These are phyloP conservation scores for Sphagnum tenellum DNA, from an alignment of 225 moss, liverwort and hornwort species.

Conservation along the genomic window DNA sequence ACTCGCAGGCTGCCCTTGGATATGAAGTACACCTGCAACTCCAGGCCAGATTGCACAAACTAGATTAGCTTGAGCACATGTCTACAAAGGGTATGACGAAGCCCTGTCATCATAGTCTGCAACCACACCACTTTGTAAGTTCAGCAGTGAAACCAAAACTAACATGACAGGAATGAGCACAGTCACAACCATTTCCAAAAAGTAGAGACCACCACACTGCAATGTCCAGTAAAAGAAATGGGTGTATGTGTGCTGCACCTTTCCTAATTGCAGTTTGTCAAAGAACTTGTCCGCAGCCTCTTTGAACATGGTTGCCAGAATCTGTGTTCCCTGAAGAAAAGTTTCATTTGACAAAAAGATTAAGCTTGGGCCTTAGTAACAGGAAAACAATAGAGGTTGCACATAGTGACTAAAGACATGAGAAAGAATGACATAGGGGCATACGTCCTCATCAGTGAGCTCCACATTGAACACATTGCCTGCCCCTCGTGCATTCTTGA, in stretches of 20 bases:
- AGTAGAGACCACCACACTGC: not conserved
- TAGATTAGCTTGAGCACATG: too few species aligned
- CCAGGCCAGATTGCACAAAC: not conserved
- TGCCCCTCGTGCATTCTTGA: constrained; percentile 60
- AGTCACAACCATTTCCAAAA: not conserved
- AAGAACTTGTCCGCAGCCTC: constrained; percentile 84
- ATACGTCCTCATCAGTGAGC: constrained; percentile 88
- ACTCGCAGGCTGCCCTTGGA: constrained; percentile 82
- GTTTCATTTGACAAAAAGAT: not conserved
- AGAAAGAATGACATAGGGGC: constrained; percentile 3
- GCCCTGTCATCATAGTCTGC: too few species aligned
- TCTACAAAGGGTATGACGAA: not conserved
- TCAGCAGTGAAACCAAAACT: not conserved
- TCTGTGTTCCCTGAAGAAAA: constrained; percentile 71
- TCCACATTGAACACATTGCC: constrained; percentile 95
- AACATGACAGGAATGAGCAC: not conserved
- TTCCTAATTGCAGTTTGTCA: constrained; percentile 60
- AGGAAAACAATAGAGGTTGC: not conserved
- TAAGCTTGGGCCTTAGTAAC: not conserved
- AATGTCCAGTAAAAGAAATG: not conserved
- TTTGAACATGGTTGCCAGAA: constrained; percentile 96
- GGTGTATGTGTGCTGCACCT: constrained; percentile 24
- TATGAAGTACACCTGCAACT: constrained; percentile 58
- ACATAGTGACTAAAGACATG: not conserved
- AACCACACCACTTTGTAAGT: not conserved